phyloP scores from a whole-genome alignment of 2,329 filamentous ascomycete species.

The Microthyrium microscopicum region DNA sequence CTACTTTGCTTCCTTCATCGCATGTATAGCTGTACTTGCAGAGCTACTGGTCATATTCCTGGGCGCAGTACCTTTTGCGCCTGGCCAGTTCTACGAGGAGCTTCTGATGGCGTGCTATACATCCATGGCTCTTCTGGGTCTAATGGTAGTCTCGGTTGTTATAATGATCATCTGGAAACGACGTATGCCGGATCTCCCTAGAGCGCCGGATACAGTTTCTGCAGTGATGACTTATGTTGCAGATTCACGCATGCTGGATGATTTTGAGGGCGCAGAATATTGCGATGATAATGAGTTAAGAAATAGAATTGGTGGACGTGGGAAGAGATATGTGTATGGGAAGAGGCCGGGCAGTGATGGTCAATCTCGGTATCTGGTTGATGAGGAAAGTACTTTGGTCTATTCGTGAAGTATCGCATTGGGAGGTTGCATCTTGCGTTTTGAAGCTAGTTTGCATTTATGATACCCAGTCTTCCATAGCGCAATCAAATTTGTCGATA shows the following conservation, averaged over 20 bases:
- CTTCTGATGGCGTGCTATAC: constrained; percentile 6
- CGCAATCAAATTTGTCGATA: no score
- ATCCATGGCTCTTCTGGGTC: constrained; percentile 6
- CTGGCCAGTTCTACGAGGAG: constrained; percentile 5
- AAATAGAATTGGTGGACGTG: constrained; percentile 1
- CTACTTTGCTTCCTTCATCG: constrained; percentile 4
- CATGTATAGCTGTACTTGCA: constrained; percentile 5
- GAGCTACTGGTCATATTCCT: constrained; percentile 8
- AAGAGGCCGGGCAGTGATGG: constrained; percentile 3
- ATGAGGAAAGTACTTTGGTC: constrained; percentile 5
- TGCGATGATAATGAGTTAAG: neutral
- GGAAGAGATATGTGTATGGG: constrained; percentile 8
- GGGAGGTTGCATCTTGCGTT: no score
- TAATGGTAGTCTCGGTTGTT: constrained; percentile 7
- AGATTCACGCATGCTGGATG: constrained; percentile 4
- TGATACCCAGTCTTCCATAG: no score
- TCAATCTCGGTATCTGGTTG: constrained; percentile 5
- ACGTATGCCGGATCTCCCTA: constrained; percentile 6
- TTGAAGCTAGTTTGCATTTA: no score
- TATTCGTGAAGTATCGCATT: no score
- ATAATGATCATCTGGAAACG: constrained; percentile 5
- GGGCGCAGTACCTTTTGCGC: constrained; percentile 7
- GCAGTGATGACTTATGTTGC: constrained; percentile 8
- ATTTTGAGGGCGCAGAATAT: constrained; percentile 7
- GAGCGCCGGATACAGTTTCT: constrained; percentile 8